Base-by-base conservation (phyloP, 140 eudicot species). In the Flaveria floridana region DNA sequence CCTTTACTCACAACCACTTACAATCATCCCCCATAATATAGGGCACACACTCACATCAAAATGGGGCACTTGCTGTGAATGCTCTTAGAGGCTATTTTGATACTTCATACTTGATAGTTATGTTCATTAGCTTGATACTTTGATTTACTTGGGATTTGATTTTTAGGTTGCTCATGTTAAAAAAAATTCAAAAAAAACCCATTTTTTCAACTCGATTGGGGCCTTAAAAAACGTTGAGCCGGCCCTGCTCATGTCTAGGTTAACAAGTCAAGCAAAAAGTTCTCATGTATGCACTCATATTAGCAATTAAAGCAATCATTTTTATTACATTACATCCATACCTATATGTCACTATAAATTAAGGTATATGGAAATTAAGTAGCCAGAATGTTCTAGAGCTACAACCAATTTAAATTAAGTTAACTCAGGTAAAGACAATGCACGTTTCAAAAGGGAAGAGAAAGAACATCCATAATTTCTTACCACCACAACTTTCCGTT, bases 401-500 rank as follows among this genome's bases (percentile, higher is more conserved):
- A 37, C 68, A 72, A 72, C 16, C 20, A 20, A 3, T 19, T 63
- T 12, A 63, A 63, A 28, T 0, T 28, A 30, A 13, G 6, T 62
- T 62, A 62, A 26, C 44, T 62, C 44, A 12, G 30, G 1, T 23
- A 59, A 59, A 52, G 10, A 52, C 6, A n/a, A 52, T 0, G 0
- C 34, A 21, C 23, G 7, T 3, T 58, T 58, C 37, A 58, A 20
- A 11, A 21, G 55, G n/a, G 6, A 66, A 53, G 21, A 69, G 23
- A 62, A 59, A 51, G 34, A 73, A 18, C 50, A 37, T 55, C 26
- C 50, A 34, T 26, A 9, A 37, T 41, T 41, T 72, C 48, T 84
- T 75, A 20, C 79, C 74, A 68, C 68, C 79, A 72, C 69, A 69
- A 63, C 64, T 70, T 46, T 44, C 48, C 12, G 19, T 42, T 55